Percentiles rank a stretch among this genome's conserved stretches.
These are phyloP conservation scores for Cordyceps farinosa DNA, from an alignment of 2,329 filamentous ascomycete species.

Conservation along the genomic window DNA sequence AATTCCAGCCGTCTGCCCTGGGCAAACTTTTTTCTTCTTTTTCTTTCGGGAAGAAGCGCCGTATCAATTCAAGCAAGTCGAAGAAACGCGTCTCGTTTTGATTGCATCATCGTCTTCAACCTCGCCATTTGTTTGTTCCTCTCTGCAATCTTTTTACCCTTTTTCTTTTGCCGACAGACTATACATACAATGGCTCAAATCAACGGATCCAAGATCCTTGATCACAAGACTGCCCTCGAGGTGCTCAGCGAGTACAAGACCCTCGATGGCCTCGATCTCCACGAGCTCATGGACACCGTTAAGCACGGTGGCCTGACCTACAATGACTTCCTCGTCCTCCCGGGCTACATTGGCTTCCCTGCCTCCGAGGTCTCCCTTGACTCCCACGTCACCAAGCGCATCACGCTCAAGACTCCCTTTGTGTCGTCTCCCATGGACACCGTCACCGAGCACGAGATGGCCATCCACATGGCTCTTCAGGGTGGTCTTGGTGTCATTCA, in stretches of 20 bases:
- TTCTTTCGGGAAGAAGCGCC: conserved; percentile 53
- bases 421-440: conserved; percentile 99
- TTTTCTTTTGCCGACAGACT: conserved; percentile 28
- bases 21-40: conserved; percentile 42
- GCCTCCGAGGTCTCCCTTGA: conserved; percentile 86
- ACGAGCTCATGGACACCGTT: conserved; percentile 85
- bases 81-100: conserved; percentile 30
- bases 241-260: conserved; percentile 76
- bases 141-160: conserved; percentile 24
- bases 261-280: conserved; percentile 81
- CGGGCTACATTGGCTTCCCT: conserved; percentile 97
- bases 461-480: conserved; percentile 91
- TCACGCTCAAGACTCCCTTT: conserved; percentile 93
- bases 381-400: conserved; percentile 89
- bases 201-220: conserved; percentile 59
- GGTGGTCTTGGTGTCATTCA: conserved; percentile 92
- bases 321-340: conserved; percentile 96
- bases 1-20: conserved; percentile 35
- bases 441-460: conserved; percentile 99
- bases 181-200: conserved; percentile 60
- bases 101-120: conserved; percentile 39
- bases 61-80: conserved; percentile 37
- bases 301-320: conserved; percentile 93
- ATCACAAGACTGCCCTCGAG: conserved; percentile 73
- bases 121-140: conserved; percentile 32